Evolutionary conservation across 1,139 yeast species (phyloP).

Genomic region (Geotrichum restrictum): DNA sequence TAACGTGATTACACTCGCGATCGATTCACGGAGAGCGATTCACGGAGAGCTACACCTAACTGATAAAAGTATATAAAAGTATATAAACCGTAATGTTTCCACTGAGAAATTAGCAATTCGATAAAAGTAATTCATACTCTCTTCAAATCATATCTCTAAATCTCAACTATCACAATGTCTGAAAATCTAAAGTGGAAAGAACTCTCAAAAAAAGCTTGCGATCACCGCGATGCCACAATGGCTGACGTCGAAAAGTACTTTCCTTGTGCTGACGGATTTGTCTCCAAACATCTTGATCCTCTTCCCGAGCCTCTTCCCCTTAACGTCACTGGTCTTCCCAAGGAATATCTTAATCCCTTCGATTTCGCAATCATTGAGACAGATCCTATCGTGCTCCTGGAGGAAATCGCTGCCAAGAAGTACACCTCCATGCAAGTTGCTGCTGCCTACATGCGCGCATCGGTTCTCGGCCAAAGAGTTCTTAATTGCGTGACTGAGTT

Average conservation of each 20-base stretch:
- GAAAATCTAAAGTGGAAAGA: neutral
- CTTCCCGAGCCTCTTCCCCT: conserved; percentile 32
- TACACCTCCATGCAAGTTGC: conserved; percentile 47
- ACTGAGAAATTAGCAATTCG: too few species aligned
- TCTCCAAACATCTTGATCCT: conserved; percentile 26
- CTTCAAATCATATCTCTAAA: too few species aligned
- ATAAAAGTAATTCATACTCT: too few species aligned
- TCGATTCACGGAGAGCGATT: too few species aligned
- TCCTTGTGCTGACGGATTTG: conserved; percentile 23
- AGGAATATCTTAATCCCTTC: conserved; percentile 27
- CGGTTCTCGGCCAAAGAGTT: conserved; percentile 56
- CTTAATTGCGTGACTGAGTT: conserved; percentile 40
- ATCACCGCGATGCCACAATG: conserved; percentile 32
- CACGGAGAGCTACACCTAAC: too few species aligned
- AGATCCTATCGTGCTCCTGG: conserved; percentile 36
- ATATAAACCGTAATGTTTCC: too few species aligned
- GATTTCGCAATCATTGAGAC: conserved; percentile 34
- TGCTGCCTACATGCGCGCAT: conserved; percentile 53
- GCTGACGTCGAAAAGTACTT: conserved; percentile 30
- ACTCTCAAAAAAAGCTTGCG: conserved; percentile 5
- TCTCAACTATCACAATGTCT: too few species aligned
- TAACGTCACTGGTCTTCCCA: conserved; percentile 31
- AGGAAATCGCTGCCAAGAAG: conserved; percentile 43
- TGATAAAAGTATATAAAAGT: too few species aligned
- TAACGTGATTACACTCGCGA: too few species aligned